phyloP scores from a whole-genome alignment of 1,284 basidiomycete genomes.

The Leccinum pachyderme region DNA sequence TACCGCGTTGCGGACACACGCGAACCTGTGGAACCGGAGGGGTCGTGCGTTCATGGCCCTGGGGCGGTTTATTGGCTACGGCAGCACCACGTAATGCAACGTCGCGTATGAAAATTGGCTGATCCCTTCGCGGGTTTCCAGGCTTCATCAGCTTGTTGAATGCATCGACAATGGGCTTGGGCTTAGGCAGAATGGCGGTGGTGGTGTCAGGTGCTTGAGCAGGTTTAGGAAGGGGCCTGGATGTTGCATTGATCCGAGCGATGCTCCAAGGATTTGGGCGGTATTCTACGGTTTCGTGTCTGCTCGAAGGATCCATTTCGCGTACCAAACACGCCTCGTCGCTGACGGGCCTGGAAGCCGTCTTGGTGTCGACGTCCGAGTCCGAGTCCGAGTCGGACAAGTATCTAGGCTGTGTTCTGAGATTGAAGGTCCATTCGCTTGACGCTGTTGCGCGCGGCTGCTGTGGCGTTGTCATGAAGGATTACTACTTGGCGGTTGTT shows the following conservation, averaged over 20 bases:
- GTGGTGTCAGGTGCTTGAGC: neutral
- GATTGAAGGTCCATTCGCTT: slow-evolving; percentile 35
- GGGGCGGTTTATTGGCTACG: neutral
- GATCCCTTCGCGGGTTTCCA: slow-evolving; percentile 3
- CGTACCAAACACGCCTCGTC: slow-evolving; percentile 38
- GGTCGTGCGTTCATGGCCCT: neutral
- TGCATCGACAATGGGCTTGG: slow-evolving; percentile 29
- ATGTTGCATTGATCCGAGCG: slow-evolving; percentile 68
- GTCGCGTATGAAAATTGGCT: neutral
- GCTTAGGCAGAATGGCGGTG: neutral
- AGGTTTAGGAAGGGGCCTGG: slow-evolving; percentile 34
- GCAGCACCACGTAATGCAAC: too few relatives aligned
- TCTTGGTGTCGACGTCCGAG: slow-evolving; percentile 7
- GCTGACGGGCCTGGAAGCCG: slow-evolving; percentile 8
- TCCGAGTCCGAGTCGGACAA: slow-evolving; percentile 29
- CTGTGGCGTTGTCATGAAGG: slow-evolving; percentile 1
- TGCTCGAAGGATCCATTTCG: slow-evolving; percentile 57
- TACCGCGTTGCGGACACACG: neutral
- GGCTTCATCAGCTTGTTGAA: slow-evolving; percentile 23
- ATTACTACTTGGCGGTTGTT: slow-evolving; percentile 8
- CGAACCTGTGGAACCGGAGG: neutral
- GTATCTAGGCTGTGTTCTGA: slow-evolving; percentile 20
- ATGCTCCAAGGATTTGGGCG: slow-evolving; percentile 75
- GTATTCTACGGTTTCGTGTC: slow-evolving; percentile 58
- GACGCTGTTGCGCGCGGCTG: neutral